Evolutionary conservation across 1,284 basidiomycete species (phyloP).

Genomic region (Puccinia brachypodii): DNA sequence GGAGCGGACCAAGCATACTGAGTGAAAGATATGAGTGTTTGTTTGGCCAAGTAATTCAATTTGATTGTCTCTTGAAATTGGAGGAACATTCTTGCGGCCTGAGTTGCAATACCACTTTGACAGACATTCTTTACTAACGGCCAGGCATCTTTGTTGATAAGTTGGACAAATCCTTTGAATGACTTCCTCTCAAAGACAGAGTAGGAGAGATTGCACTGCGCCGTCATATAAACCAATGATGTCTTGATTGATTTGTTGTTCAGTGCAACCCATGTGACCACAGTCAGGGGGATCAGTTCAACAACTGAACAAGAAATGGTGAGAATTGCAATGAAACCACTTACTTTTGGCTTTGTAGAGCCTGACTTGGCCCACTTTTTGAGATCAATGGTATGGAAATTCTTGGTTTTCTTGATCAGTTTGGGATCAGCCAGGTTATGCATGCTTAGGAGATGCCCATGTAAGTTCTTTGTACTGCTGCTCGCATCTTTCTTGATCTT

Average conservation of each 20-base stretch:
- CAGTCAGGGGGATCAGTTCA: not conserved
- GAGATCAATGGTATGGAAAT: not conserved
- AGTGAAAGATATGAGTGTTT: not conserved
- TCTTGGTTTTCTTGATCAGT: not conserved
- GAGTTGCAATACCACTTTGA: not conserved
- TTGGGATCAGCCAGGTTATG: not conserved
- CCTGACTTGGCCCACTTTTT: not conserved
- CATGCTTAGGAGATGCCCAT: not conserved
- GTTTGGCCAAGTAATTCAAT: not conserved
- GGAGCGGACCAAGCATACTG: not conserved
- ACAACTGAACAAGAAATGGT: not conserved
- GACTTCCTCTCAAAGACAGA: not conserved
- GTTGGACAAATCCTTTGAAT: not conserved
- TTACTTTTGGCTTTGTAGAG: not conserved
- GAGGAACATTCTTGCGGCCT: not conserved
- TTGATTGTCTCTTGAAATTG: not conserved
- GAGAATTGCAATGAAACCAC: not conserved
- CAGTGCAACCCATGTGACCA: not conserved
- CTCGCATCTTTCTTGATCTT: not conserved
- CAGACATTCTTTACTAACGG: not conserved
- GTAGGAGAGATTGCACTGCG: not conserved
- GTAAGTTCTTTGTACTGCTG: not conserved
- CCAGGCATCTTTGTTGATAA: not conserved
- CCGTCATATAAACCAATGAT: not conserved
- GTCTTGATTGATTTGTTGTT: constrained; percentile 1